Percentiles rank a stretch among this genome's conserved stretches.
Conservation (phyloP, 2,329 filamentous ascomycete species). For the Hymenoscyphus salicellus region DNA sequence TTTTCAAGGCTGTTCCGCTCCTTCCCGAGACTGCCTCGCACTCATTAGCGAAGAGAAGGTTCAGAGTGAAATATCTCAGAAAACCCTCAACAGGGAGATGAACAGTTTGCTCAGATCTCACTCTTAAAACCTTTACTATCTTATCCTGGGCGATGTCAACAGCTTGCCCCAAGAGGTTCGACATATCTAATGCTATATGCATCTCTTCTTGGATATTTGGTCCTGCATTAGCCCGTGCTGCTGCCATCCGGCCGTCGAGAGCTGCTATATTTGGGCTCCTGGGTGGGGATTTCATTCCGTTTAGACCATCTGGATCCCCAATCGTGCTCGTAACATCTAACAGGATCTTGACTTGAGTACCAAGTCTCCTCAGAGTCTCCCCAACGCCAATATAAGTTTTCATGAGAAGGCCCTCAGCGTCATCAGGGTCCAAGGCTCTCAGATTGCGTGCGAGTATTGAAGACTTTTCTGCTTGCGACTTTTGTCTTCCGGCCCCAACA, state of each 20-base stretch:
- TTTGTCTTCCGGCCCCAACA: slow-evolving; percentile 60
- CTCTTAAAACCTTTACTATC: slow-evolving; percentile 71
- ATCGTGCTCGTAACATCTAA: slow-evolving; percentile 81
- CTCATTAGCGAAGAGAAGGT: slow-evolving; percentile 79
- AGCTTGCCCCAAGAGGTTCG: slow-evolving; percentile 73
- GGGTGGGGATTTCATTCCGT: slow-evolving; percentile 32
- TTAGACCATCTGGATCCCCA: slow-evolving; percentile 24
- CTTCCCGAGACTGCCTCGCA: slow-evolving; percentile 81
- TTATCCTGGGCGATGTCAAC: slow-evolving; percentile 79
- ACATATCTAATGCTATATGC: slow-evolving; percentile 72
- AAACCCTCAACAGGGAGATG: slow-evolving; percentile 67
- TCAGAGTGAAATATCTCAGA: slow-evolving; percentile 77
- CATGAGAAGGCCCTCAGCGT: slow-evolving; percentile 78
- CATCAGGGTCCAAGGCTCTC: slow-evolving; percentile 74
- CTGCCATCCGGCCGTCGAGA: slow-evolving; percentile 28
- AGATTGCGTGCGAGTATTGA: slow-evolving; percentile 84
- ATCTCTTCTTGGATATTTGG: slow-evolving; percentile 65
- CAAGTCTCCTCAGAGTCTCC: slow-evolving; percentile 79
- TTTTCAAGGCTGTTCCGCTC: slow-evolving; percentile 72
- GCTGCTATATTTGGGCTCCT: slow-evolving; percentile 33
- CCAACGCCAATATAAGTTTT: slow-evolving; percentile 84
- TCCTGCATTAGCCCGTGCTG: slow-evolving; percentile 19
- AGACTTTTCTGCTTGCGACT: slow-evolving; percentile 84
- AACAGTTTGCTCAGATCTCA: slow-evolving; percentile 70
- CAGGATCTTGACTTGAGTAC: slow-evolving; percentile 90